Conservation (phyloP, 2,329 filamentous ascomycete genomes). For the Ophiostoma ulmi region DNA sequence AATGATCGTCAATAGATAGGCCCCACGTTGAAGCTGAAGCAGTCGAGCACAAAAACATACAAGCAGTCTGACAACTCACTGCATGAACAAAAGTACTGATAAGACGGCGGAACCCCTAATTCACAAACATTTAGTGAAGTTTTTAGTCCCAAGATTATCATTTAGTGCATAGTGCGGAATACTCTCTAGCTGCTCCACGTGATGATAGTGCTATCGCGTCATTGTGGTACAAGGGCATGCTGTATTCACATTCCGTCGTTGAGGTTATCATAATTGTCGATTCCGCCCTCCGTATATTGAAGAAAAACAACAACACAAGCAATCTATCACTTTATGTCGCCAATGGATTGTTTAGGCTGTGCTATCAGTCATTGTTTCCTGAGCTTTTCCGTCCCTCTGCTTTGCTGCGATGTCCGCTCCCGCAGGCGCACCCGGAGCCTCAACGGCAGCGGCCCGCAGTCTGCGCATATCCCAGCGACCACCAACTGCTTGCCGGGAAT, state of each 20-base stretch:
- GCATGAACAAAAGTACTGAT: neutral
- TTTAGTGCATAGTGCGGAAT: neutral
- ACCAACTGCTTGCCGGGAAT: constrained; percentile 25
- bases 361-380: neutral
- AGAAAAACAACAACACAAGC: neutral
- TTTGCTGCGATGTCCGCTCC: neutral
- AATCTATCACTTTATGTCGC: neutral
- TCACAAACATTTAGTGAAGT: neutral
- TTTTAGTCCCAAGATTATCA: neutral
- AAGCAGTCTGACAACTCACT: neutral
- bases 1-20: neutral
- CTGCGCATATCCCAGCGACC: constrained; percentile 25
- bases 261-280: neutral
- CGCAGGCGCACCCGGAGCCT: neutral
- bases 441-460: neutral
- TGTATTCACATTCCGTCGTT: neutral
- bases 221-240: neutral
- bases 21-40: neutral
- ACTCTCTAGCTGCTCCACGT: neutral
- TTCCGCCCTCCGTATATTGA: neutral
- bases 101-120: neutral
- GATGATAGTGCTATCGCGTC: constrained; percentile 6
- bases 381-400: no score
- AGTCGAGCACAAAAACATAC: neutral
- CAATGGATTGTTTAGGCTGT: neutral